Evolutionary conservation across 2,329 filamentous ascomycete genomes (phyloP), one percentile per base, ranked within the genome.

Genomic region (Fusarium floridanum): DNA sequence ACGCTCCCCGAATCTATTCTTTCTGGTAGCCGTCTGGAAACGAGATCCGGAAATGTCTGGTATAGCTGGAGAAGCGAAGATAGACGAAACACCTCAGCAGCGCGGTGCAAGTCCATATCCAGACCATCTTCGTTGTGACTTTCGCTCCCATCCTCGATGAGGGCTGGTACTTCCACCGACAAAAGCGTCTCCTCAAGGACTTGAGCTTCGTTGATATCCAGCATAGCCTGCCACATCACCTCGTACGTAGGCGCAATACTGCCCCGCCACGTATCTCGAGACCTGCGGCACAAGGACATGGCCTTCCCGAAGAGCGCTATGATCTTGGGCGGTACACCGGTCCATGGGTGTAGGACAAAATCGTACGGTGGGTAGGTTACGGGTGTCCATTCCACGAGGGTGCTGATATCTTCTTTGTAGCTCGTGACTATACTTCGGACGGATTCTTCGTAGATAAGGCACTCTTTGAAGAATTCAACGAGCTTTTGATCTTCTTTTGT

Each of bases 1-100:
- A 72, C 41, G 11, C n/a, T 48, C 5, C 57, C 61, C 5, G 24
- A 17, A 29, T 60, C 43, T 11, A 73, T 63, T 9, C 22, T 67
- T 4, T 71, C 70, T 2, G 82, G 80, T 5, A 83, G 64, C 0
- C 81, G 79, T 8, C 79, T 67, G 0, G 78, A 76, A 0, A 82
- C 80, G 1, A 83, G 75, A 16, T 83, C 80, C 2, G 81, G 82
- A 14, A 83, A 83, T 1, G 83, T 83, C 68, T 84, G 80, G 73
- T 85, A 84, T 0, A 85, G 79, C 61, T 84, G 83, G 6, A 84
- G 67, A 22, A 85, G 74, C 0, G 83, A 81, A 0, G 80, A 79
- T 4, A 85, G 75, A 9, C 81, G 80, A 56, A 84, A 84, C 0
- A 82, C 83, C 43, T 85, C 83, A 5, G 82, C 82, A 0, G 82